A percentile compares a stretch with the other conserved stretches of the same genome.
Conservation (phyloP, 345 rosid genomes). For the Cardamine resedifolia region DNA sequence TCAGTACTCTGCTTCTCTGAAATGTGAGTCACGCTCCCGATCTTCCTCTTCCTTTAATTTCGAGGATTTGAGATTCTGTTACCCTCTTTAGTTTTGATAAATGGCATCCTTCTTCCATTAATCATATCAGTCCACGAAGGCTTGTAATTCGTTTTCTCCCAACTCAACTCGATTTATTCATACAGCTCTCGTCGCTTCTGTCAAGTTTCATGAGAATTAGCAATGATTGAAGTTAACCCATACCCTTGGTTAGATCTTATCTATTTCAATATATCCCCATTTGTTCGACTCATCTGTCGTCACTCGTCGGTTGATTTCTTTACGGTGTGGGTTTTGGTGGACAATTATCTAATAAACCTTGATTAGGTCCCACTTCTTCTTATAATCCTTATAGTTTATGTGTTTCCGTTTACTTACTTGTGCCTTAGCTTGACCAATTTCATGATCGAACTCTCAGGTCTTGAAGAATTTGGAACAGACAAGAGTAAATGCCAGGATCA, state of each 20-base stretch:
- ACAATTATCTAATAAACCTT: too few species aligned
- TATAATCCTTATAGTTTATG: background rate
- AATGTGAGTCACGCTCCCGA: constrained; percentile 49
- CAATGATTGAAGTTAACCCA: background rate
- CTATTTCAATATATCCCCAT: background rate
- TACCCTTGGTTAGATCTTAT: constrained; percentile 16
- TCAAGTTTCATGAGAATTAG: background rate
- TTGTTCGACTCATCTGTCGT: too few species aligned
- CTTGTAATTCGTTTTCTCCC: too few species aligned
- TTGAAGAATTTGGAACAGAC: constrained; percentile 79
- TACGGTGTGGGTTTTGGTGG: too few species aligned
- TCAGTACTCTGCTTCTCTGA: constrained; percentile 84
- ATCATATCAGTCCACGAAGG: background rate
- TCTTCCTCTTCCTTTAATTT: background rate
- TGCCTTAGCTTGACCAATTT: constrained; percentile 7
- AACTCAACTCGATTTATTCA: background rate
- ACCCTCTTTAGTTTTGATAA: background rate
- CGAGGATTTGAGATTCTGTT: background rate
- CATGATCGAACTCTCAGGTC: constrained; percentile 49
- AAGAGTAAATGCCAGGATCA: constrained; percentile 94
- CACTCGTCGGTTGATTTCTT: too few species aligned
- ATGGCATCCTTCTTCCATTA: background rate
- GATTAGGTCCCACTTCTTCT: background rate
- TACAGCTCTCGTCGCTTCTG: background rate
- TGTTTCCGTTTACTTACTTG: background rate